Base-by-base conservation (phyloP, 768 basidiomycete genomes). In the Boletellus ananiceps region DNA sequence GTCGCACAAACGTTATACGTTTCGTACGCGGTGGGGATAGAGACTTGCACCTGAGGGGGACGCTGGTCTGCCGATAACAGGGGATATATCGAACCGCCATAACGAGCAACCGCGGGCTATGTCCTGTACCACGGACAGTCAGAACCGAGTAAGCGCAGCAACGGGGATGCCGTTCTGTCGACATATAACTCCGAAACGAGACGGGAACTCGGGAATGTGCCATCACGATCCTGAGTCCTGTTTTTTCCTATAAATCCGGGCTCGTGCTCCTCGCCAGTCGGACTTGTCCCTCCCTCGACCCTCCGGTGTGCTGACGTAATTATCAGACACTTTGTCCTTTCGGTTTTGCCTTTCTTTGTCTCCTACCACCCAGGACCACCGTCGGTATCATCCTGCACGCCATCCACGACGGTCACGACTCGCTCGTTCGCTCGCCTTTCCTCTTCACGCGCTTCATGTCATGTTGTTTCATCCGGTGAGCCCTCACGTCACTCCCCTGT, bases 381-480 rank as follows among this genome's bases (percentile, higher is more conserved):
- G n/a, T 44, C 19, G 31, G 40, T 39, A 25, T 43, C 46, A 13
- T 27, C 33, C 25, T 47, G 5, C 27, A 15, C 16, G 23, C 35
- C 52, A 29, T 27, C 25, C 27, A 32, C 47, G 47, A 42, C 57
- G 19, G 23, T 15, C 37, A 52, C 55, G 49, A 23, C 39, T 9
- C 42, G 33, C 15, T 8, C 40, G 15, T n/a, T 35, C 37, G 12
- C 18, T 40, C 46, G 0, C 23, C 16, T 5, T 13, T 32, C 31
- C 35, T 21, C n/a, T 21, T 44, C 31, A 35, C 47, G 48, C n/a
- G 46, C 21, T 57, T 54, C 57, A 65, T 65, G 58, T 58, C 67
- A 79, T 80, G 77, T 49, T 59, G 33, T 80, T 80, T 55, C 63
- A 78, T 55, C 79, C 77, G 37, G 80, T 81, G 49, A 55, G 76